These are phyloP conservation scores for Pelargonium citronellum DNA, from an alignment of 441 rosid genomes.

Conservation along the genomic window DNA sequence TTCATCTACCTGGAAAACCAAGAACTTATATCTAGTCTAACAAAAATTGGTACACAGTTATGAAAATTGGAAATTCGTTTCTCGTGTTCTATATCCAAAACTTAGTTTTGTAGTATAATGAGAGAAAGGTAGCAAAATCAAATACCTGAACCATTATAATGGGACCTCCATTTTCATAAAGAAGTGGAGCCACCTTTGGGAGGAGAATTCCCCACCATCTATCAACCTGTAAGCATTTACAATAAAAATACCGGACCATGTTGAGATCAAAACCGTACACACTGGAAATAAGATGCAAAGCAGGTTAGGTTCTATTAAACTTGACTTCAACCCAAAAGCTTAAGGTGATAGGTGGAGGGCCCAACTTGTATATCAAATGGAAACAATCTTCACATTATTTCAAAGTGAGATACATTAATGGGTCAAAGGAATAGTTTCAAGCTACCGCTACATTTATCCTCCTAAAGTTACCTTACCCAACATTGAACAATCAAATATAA, in stretches of 20 bases:
- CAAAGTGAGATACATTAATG: neutral
- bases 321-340: no score
- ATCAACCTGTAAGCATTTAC: conserved; percentile 51
- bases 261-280: neutral
- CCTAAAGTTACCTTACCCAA: neutral
- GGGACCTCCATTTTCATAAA: conserved; percentile 80
- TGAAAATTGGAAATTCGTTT: neutral
- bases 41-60: neutral
- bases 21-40: neutral
- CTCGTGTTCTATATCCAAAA: neutral
- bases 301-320: no score
- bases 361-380: no score
- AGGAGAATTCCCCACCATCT: conserved; percentile 81
- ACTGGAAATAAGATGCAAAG: neutral
- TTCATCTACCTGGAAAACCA: neutral
- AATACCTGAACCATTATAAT: conserved; percentile 87
- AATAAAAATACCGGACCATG: conserved; percentile 18
- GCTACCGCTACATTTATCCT: neutral
- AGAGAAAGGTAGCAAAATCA: neutral
- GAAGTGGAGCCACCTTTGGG: conserved; percentile 61
- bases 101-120: neutral
- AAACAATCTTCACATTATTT: no score
- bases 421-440: neutral
- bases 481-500: neutral
- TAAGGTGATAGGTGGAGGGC: no score